phyloP scores from a whole-genome alignment of 2,329 filamentous ascomycete species.

The Ceratocystis harringtonii region DNA sequence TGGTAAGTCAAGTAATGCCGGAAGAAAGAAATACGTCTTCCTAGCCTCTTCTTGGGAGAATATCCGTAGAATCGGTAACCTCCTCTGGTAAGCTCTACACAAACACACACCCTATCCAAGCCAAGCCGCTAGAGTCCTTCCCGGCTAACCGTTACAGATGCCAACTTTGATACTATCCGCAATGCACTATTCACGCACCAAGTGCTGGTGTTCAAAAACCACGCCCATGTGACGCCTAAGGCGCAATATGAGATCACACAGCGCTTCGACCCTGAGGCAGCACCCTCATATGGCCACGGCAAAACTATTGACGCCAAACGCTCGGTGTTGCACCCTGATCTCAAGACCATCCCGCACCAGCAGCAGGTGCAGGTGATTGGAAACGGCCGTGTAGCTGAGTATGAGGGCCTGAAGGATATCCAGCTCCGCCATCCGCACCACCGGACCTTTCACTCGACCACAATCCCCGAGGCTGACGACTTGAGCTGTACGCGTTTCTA shows the following conservation, averaged over 20 bases:
- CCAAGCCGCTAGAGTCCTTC: background rate
- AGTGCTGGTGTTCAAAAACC: constrained; percentile 56
- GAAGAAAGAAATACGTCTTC: background rate
- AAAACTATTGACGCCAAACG: constrained; percentile 52
- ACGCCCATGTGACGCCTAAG: constrained; percentile 46
- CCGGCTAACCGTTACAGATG: constrained; percentile 30
- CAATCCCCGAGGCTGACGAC: constrained; percentile 41
- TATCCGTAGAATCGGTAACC: constrained; percentile 47
- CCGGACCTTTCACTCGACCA: constrained; percentile 55
- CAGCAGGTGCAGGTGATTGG: constrained; percentile 70
- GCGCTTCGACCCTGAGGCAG: constrained; percentile 53
- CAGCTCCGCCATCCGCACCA: constrained; percentile 62
- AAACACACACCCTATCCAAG: background rate
- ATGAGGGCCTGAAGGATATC: constrained; percentile 56
- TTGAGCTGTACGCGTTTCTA: constrained; percentile 45
- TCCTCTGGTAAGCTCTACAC: constrained; percentile 33
- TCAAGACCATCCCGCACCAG: constrained; percentile 68
- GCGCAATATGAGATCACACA: constrained; percentile 62
- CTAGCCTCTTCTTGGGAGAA: constrained; percentile 10
- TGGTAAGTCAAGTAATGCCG: constrained; percentile 31
- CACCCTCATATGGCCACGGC: constrained; percentile 56
- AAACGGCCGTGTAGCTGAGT: constrained; percentile 53
- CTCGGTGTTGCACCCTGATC: constrained; percentile 58
- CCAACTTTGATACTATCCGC: constrained; percentile 48
- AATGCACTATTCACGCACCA: constrained; percentile 53